Evolutionary conservation across 441 rosid species (phyloP).

Genomic region (Macaranga tanarius): DNA sequence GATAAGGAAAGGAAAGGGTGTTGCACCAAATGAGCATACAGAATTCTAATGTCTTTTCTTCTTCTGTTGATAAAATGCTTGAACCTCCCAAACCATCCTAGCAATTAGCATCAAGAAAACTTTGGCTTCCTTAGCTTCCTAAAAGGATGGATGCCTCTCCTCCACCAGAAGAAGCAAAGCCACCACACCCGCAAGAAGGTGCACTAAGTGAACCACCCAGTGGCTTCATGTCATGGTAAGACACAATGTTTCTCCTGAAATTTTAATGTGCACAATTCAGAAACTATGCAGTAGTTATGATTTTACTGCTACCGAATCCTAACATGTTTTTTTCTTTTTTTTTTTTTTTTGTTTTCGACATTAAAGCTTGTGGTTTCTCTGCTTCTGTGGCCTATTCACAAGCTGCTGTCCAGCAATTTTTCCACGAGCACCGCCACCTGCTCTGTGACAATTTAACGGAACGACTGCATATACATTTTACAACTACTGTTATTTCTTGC

Average conservation of each 20-base stretch:
- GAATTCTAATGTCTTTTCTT: too few species aligned
- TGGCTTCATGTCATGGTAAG: slow-evolving; percentile 19
- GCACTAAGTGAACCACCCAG: slow-evolving; percentile 7
- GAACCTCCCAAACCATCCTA: slow-evolving; percentile 6
- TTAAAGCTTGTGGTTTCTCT: slow-evolving; percentile 23
- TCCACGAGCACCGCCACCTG: slow-evolving; percentile 19
- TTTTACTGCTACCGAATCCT: background rate
- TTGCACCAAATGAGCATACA: slow-evolving; percentile 4
- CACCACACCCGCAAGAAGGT: background rate
- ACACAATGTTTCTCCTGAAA: background rate
- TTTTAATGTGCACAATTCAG: slow-evolving; percentile 1
- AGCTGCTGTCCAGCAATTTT: slow-evolving; percentile 22
- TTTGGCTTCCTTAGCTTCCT: background rate
- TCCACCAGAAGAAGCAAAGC: slow-evolving; percentile 3
- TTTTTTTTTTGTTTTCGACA: background rate
- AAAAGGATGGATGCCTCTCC: slow-evolving; percentile 19
- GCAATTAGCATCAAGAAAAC: background rate
- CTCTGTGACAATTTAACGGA: slow-evolving; percentile 15
- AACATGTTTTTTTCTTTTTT: background rate
- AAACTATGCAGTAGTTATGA: too few species aligned
- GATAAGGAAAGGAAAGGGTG: slow-evolving; percentile 14
- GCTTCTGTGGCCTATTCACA: slow-evolving; percentile 28
- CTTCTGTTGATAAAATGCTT: background rate
- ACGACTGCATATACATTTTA: too few species aligned
- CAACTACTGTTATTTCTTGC: background rate